Evolutionary conservation across 2,329 filamentous ascomycete genomes (phyloP), one percentile per base, ranked within the genome.

Genomic region (Penicillium palitans): DNA sequence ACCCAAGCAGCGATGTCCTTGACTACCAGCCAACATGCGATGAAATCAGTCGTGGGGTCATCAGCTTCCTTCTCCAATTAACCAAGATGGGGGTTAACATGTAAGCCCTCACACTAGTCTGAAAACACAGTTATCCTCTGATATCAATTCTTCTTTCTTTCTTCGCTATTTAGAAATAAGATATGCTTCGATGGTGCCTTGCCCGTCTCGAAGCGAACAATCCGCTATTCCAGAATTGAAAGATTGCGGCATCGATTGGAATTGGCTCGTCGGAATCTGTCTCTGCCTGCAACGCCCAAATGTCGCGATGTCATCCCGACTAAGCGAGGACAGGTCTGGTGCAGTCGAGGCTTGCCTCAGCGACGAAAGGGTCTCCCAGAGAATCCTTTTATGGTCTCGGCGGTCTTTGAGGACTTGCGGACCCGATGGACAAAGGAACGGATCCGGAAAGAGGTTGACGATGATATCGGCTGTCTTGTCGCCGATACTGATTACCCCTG

Each of bases 171-270:
- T 64, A 90, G 87, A 64, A 77, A 84, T 58, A 85, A 82, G 47
- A 89, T 97, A 53, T 92, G 89, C 71, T 97, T 98, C 67, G 93
- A 98, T 72, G 92, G 92, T 15, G 87, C 85, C 56, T 80, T 98
- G 1, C 93, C 93, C 0, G 58, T 72, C 0, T 74, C 79, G 5
- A 96, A 96, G 70, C 80, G 82, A 35, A 71, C 76, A 0, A 84
- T 86, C 7, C 84, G 91, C 5, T 76, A 87, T 51, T 73, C 81
- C 10, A 82, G 91, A 35, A 79, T 90, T 37, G 78, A 85, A 50
- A 81, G 79, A 21, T 84, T 80, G 24, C 84, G 88, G 8, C 75
- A 77, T 4, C 80, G 84, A 24, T 76, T 93, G 24, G 80, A 82
- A 40, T 72, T 75, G 2, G 79, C 83, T 47, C 81, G 81, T 0